Evolutionary conservation across 345 rosid genomes (phyloP).

Genomic region (Citrus sp.): DNA sequence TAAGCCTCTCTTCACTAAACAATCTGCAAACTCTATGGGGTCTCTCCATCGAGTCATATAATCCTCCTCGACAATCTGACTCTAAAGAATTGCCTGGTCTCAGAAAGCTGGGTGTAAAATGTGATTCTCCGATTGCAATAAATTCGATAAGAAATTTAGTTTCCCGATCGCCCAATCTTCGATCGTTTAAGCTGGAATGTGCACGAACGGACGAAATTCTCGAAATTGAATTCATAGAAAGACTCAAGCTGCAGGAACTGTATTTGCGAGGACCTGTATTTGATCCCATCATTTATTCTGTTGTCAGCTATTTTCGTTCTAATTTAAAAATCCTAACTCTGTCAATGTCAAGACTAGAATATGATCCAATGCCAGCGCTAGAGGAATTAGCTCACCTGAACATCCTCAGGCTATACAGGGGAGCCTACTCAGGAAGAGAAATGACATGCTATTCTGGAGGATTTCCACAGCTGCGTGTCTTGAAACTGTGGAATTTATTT

Average conservation of each 20-base stretch:
- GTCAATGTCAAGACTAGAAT: constrained; percentile 10
- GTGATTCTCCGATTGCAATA: not conserved
- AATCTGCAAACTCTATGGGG: constrained; percentile 13
- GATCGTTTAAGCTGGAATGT: constrained; percentile 13
- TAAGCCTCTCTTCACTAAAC: not conserved
- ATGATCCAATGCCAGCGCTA: constrained; percentile 26
- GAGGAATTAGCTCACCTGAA: constrained; percentile 18
- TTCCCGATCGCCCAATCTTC: not conserved
- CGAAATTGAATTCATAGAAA: fast-evolving
- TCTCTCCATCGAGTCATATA: no score
- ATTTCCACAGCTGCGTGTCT: constrained; percentile 30
- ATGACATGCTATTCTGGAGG: not conserved
- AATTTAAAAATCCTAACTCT: constrained; percentile 30
- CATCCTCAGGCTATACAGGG: constrained; percentile 30
- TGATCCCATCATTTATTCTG: no score
- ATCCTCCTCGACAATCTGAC: no score
- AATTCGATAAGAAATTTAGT: constrained; percentile 7
- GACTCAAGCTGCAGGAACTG: constrained; percentile 17
- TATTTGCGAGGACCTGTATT: constrained; percentile 29
- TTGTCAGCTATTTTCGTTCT: no score
- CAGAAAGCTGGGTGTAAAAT: constrained; percentile 28
- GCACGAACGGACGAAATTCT: fast-evolving
- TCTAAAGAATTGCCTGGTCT: not conserved
- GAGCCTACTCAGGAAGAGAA: constrained; percentile 10
- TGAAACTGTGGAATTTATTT: constrained; percentile 34